Base-by-base conservation (phyloP, 768 basidiomycete genomes). In the Boletellus emodensis region DNA sequence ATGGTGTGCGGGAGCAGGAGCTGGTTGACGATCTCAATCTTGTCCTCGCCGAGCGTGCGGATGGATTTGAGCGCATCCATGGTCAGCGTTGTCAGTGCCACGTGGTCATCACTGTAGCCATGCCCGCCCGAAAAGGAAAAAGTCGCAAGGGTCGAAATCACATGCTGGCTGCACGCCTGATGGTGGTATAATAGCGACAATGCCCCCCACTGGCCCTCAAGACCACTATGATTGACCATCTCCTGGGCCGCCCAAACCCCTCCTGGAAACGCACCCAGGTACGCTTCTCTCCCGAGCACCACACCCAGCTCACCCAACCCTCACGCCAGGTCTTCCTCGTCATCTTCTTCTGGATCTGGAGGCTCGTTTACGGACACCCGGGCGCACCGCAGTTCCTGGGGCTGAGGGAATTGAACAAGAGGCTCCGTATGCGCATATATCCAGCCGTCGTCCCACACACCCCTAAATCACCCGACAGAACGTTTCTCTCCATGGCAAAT, bases 401-500 rank as follows among this genome's bases (percentile, higher is more conserved):
- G 80, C 62, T 91, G 1, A 76, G 79, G 40, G 70, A 69, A 34
- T 56, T 77, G 17, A 91, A 90, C 61, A 77, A 75, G 58, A 61
- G 63, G 10, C 72, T 91, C 11, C 71, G 87, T 90, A 63, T 49
- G 84, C 67, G 12, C 14, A 44, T 44, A 14, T 12, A 47, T 30
- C 2, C 18, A 2, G 5, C 17, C 20, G 3, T 42, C 22, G 4
- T 8, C 46, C 42, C 40, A 11, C 7, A 15, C 24, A 11, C 20
- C 47, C 20, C 57, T 53, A 38, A 49, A 28, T n/a, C 40, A 20
- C 24, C 6, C 3, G 15, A 44, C 26, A 92, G 85, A 77, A 62
- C 82, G 83, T 18, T 95, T 92, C 72, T 87, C 94, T 0, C 96
- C 96, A n/a, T 99, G 93, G 87, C 94, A 99, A 63, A 77, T 97